Conservation (phyloP, 257 asterid genomes). For the Fraxinus cuspidata region DNA sequence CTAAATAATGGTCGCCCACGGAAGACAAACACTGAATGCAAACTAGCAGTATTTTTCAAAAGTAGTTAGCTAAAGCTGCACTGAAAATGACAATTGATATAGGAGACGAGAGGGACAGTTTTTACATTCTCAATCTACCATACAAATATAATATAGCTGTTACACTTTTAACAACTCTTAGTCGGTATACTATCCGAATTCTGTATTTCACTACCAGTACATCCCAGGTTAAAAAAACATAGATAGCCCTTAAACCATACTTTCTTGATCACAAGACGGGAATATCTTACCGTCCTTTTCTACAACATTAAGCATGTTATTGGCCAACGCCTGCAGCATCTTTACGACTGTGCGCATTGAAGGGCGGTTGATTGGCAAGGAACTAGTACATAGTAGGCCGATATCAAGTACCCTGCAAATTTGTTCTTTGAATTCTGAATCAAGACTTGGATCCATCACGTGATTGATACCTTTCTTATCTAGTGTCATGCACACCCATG, state of each 20-base stretch:
- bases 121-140: not conserved
- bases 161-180: not conserved
- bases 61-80: not conserved
- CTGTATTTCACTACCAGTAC: not conserved
- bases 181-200: not conserved
- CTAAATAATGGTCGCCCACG: slow-evolving; percentile 16
- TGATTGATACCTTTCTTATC: slow-evolving; percentile 44
- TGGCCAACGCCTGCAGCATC: slow-evolving; percentile 54
- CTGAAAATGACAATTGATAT: slow-evolving; percentile 1
- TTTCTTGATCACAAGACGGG: slow-evolving; percentile 12
- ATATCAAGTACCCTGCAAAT: slow-evolving; percentile 50
- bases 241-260: not conserved
- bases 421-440: slow-evolving; percentile 40
- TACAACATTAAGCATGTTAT: slow-evolving; percentile 23
- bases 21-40: slow-evolving; percentile 11
- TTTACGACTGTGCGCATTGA: slow-evolving; percentile 73
- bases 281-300: slow-evolving; percentile 28
- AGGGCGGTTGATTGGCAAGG: slow-evolving; percentile 64
- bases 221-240: not conserved
- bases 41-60: not conserved
- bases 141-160: not conserved
- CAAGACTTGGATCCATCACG: slow-evolving; percentile 54
- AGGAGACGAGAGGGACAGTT: not conserved
- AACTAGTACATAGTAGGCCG: slow-evolving; percentile 57
- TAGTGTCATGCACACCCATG: slow-evolving; percentile 50